These are phyloP conservation scores for Penicillium sp. DNA, from an alignment of 2,329 filamentous ascomycete species.

Conservation along the genomic window DNA sequence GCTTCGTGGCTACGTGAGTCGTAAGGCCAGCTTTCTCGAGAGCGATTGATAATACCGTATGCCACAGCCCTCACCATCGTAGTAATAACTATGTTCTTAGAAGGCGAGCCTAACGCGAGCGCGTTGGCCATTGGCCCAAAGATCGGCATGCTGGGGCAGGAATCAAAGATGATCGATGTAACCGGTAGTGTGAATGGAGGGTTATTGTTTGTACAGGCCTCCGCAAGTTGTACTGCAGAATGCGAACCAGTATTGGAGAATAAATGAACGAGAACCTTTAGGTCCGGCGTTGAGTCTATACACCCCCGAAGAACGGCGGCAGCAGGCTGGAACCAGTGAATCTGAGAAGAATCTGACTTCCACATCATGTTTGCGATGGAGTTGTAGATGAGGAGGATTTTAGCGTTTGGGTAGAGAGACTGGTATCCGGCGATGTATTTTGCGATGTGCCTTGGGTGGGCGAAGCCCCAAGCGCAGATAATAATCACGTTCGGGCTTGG, in stretches of 20 bases:
- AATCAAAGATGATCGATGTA: not conserved
- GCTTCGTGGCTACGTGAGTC: not conserved
- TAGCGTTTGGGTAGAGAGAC: not conserved
- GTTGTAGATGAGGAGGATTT: not conserved
- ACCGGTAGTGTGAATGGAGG: not conserved
- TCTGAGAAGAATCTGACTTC: not conserved
- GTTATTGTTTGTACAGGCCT: not conserved
- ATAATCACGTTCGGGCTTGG: not conserved
- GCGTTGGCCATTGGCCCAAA: not conserved
- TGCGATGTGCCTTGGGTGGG: not conserved
- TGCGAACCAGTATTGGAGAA: not conserved
- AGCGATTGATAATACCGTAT: not conserved
- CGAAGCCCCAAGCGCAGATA: not conserved
- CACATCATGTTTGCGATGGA: not conserved
- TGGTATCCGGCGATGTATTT: not conserved
- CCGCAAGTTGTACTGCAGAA: not conserved
- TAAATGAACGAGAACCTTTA: not conserved
- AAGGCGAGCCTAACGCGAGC: not conserved
- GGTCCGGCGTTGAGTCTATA: not conserved
- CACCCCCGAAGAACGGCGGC: not conserved
- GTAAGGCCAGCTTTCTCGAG: not conserved
- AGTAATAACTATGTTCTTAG: not conserved
- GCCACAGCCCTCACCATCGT: not conserved
- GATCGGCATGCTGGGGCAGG: not conserved
- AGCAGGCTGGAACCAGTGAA: conserved; percentile 1